phyloP scores from a whole-genome alignment of 148 eudicot genomes.

The Rhododendron griersonianum region DNA sequence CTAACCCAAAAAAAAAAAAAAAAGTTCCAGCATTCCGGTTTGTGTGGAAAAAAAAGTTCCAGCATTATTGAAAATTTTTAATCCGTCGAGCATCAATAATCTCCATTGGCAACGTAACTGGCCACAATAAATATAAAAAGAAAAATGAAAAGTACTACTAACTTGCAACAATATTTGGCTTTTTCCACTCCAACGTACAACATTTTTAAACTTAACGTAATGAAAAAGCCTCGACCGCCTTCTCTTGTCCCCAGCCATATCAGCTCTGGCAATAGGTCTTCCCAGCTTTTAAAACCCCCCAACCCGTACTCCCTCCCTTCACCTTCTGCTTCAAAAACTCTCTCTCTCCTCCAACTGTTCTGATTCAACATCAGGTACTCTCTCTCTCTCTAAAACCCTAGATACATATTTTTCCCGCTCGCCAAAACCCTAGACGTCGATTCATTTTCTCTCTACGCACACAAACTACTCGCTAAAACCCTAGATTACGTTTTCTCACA shows the following conservation, averaged over 20 bases:
- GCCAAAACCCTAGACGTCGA: neutral
- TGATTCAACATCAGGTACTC: neutral
- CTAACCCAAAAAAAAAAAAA: too few species aligned
- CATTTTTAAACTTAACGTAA: too few species aligned
- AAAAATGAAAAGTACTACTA: too few species aligned
- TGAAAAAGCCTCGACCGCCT: neutral
- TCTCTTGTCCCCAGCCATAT: neutral
- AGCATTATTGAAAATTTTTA: too few species aligned
- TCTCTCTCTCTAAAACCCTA: neutral
- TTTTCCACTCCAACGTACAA: neutral
- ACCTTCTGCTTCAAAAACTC: neutral
- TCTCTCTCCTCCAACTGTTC: neutral
- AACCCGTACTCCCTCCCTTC: neutral
- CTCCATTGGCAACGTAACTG: too few species aligned
- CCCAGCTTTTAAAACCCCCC: neutral
- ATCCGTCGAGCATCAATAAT: too few species aligned
- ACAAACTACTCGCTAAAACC: conserved; percentile 14
- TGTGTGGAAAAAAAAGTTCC: too few species aligned
- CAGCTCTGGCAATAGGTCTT: neutral
- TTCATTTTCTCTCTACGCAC: neutral
- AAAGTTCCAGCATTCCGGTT: too few species aligned
- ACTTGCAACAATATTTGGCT: neutral
- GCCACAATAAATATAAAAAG: too few species aligned
- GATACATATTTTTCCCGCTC: neutral
- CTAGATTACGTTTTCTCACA: conserved; percentile 9